Base-by-base conservation (phyloP, 2,329 filamentous ascomycete genomes). In the Hypoxylon sp. region DNA sequence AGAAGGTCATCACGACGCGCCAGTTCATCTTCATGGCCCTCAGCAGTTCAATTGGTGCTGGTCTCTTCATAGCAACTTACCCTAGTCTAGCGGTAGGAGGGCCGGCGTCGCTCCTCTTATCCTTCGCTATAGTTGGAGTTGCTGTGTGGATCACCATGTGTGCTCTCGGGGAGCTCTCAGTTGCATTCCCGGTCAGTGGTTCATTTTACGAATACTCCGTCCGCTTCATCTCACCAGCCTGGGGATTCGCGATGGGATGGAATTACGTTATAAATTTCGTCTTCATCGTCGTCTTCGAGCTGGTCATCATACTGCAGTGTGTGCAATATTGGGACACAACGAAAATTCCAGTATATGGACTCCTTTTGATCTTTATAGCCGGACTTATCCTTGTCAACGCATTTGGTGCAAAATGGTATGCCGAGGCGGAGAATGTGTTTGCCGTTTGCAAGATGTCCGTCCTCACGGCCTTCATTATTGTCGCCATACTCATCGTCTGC, bases 381-480 rank as follows among this genome's bases (percentile, higher is more conserved):
- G 75, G 78, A 2, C 75, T 87, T 1, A 74, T 77, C 6, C 61
- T 78, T 20, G 82, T 85, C 57, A 82, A 84, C 58, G 74, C 84
- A 30, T 84, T 84, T 50, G 85, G 85, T 1, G 83, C 85, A 6
- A 77, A 74, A 46, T 81, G 81, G 68, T 85, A 81, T 67, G 83
- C 76, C 69, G 83, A 82, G 76, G 82, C 86, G 37, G 86, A 89
- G 73, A 87, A 87, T 61, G 71, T 83, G 14, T 83, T 88, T n/a
- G 82, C 82, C 31, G 77, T 84, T 8, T 81, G 86, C 66, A 88
- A 88, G 73, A 80, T 87, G 64, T 66, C 81, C 31, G 85, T 87
- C 33, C 81, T 86, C 70, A 77, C 84, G 25, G 85, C 85, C 17
- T 90, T 90, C 77, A 86, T 90, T 68, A 79, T 90, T 61, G 79